Evolutionary conservation across 345 rosid genomes (phyloP).

Genomic region (Eucalyptus cloeziana): DNA sequence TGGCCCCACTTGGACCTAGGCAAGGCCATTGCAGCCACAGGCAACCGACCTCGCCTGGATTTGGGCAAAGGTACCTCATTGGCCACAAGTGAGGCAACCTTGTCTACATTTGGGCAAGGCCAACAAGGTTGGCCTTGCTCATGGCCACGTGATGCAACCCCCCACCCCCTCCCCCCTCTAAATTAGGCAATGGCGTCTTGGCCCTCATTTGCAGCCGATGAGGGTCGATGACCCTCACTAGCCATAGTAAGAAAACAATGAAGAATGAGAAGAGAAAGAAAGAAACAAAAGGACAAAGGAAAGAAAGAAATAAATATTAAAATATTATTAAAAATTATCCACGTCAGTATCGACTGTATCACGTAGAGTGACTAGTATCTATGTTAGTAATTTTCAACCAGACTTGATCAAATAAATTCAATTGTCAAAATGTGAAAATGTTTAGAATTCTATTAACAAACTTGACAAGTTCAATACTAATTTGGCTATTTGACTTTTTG

Average conservation of each 20-base stretch:
- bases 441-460: fast-evolving
- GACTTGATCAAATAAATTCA: fast-evolving
- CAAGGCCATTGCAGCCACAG: fast-evolving
- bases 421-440: fast-evolving
- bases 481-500: too few species aligned
- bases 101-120: too few species aligned
- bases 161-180: too few species aligned
- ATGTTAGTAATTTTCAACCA: fast-evolving
- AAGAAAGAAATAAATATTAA: too few species aligned
- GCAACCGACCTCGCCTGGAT: fast-evolving
- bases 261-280: too few species aligned
- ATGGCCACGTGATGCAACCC: fast-evolving
- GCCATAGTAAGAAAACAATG: too few species aligned
- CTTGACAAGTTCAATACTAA: fast-evolving
- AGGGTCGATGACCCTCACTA: fast-evolving
- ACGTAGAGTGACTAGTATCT: fast-evolving
- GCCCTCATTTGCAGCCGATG: fast-evolving
- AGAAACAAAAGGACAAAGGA: too few species aligned
- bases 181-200: fast-evolving
- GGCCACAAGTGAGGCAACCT: too few species aligned
- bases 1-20: fast-evolving
- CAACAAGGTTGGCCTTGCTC: too few species aligned
- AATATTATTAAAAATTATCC: too few species aligned
- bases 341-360: fast-evolving
- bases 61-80: fast-evolving